Evolutionary conservation across 768 basidiomycete species (phyloP).

Genomic region (Leccinum variicolor): DNA sequence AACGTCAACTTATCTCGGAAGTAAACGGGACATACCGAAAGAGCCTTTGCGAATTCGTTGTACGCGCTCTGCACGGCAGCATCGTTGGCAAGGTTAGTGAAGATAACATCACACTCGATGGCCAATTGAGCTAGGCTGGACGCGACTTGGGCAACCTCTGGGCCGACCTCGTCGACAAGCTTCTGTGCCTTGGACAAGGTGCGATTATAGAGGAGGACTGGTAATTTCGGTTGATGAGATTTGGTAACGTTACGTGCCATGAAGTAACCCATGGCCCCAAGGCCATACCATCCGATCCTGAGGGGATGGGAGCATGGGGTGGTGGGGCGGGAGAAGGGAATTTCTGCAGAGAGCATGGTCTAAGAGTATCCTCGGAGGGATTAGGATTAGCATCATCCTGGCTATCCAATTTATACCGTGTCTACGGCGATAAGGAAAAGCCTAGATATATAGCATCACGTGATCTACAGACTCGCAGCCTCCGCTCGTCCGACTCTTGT

Average conservation of each 20-base stretch:
- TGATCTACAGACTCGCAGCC: constrained; percentile 3
- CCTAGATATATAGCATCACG: constrained; percentile 9
- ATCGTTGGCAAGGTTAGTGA: constrained; percentile 74
- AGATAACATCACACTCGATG: constrained; percentile 65
- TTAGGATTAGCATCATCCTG: constrained; percentile 1
- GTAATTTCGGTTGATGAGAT: constrained; percentile 31
- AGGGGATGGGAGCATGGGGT: constrained; percentile 42
- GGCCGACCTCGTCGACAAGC: constrained; percentile 54
- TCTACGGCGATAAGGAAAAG: not conserved
- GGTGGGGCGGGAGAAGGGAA: constrained; percentile 59
- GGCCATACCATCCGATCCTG: constrained; percentile 44
- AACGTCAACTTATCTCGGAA: not conserved
- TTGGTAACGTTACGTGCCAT: constrained; percentile 82
- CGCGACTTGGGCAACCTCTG: constrained; percentile 53
- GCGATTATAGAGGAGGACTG: constrained; percentile 77
- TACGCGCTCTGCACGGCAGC: constrained; percentile 65
- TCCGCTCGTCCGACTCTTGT: not conserved
- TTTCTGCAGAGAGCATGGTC: constrained; percentile 10
- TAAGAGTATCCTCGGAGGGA: constrained; percentile 1
- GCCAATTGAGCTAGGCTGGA: constrained; percentile 56
- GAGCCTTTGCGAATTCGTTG: constrained; percentile 51
- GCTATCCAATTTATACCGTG: not conserved
- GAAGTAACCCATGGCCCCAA: constrained; percentile 67
- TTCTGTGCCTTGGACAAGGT: constrained; percentile 55
- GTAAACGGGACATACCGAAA: constrained; percentile 42